phyloP scores from a whole-genome alignment of 2,329 filamentous ascomycete genomes.

The Talaromyces sp. region DNA sequence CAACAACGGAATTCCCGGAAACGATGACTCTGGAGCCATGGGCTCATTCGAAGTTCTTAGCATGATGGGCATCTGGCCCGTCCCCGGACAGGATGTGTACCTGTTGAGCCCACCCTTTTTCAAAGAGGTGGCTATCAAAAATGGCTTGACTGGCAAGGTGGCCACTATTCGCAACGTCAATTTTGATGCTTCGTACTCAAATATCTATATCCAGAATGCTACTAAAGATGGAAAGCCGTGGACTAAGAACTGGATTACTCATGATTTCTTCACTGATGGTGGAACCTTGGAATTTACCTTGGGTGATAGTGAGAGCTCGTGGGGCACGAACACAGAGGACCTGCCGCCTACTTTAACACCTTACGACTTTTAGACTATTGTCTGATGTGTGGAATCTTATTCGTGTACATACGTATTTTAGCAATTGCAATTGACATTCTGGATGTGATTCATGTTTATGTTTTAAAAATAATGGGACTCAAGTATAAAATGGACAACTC shows the following conservation, averaged over 20 bases:
- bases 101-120: conserved; percentile 62
- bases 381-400: background rate
- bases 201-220: conserved; percentile 59
- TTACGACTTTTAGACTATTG: background rate
- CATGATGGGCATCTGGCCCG: conserved; percentile 63
- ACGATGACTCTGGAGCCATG: conserved; percentile 63
- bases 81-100: conserved; percentile 60
- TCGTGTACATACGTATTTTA: background rate
- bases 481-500: background rate
- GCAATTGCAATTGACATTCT: background rate
- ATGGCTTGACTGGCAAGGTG: conserved; percentile 51
- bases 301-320: conserved; percentile 58
- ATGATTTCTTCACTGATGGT: conserved; percentile 60
- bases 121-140: conserved; percentile 48
- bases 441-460: background rate
- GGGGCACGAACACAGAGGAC: conserved; percentile 54
- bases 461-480: background rate
- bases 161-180: conserved; percentile 53
- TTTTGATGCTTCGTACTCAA: conserved; percentile 51
- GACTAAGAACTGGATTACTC: conserved; percentile 58
- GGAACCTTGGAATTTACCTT: conserved; percentile 57
- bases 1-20: conserved; percentile 54
- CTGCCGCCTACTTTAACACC: conserved; percentile 50
- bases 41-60: conserved; percentile 56
- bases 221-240: conserved; percentile 55